Base-by-base conservation (phyloP, 139 green algal genomes). In the Protoeuglena noctilucae region DNA sequence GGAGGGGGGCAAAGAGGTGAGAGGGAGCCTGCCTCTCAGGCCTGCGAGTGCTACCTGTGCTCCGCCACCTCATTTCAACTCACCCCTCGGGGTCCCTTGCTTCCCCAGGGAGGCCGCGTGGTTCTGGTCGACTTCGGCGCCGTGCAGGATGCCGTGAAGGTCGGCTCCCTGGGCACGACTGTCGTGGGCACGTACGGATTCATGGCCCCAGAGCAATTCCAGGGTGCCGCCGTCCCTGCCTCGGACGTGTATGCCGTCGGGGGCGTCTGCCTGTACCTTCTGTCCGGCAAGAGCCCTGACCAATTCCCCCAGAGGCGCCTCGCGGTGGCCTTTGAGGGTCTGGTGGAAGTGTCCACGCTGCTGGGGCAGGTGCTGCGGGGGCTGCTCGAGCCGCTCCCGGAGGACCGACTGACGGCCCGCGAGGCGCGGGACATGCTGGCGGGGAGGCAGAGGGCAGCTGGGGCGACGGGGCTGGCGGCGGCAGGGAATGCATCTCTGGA, bases 121-220 rank as follows among this genome's bases (percentile, higher is more conserved):
- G 56, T 48, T 28, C 53, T 60, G 5, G 53, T 60, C 19, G 53
- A 60, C 28, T 60, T 60, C 43, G 53, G 53, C 19, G 34, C 19
- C 25, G 53, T 60, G 6, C 53, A 60, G 53, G 53, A 53, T 14
- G 47, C 25, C 47, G 9, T 53, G 24, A 28, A 29, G 25, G 12
- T 14, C 25, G 47, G 9, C 24, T 12, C 9, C 9, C n/a, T 57
- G 19, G 30, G 30, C 19, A 60, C 26, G 26, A 60, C 53, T 4
- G 43, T 50, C 40, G 28, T 60, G 5, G 53, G 53, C 28, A 60
- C 53, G 17, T 60, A 53, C 30, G 53, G 40, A 6, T 60, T 48
- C 53, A 60, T 60, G 53, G 53, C 53, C 19, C 53, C 53, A 4
- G 53, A 60, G 53, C 53, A 60, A 21, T 60, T 60, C 28, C 17